Evolutionary conservation across 768 basidiomycete species (phyloP).

Genomic region (Scleroderma bovista): DNA sequence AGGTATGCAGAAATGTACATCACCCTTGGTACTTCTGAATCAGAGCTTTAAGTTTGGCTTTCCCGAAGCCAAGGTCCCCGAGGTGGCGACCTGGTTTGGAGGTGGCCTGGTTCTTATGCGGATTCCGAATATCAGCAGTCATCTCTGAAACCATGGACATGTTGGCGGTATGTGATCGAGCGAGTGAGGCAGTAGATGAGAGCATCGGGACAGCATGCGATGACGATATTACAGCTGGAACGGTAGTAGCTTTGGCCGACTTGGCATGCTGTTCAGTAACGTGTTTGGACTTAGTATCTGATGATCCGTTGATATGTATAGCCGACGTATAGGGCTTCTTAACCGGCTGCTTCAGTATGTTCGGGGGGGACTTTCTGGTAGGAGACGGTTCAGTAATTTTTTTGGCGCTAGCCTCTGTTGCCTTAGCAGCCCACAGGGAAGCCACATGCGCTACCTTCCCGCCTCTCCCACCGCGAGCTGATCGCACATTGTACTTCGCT

Average conservation of each 20-base stretch:
- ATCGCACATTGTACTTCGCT: constrained; percentile 66
- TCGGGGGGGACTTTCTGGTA: constrained; percentile 9
- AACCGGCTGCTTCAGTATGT: constrained; percentile 4
- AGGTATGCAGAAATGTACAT: neutral
- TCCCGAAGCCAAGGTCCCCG: constrained; percentile 65
- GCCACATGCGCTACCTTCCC: constrained; percentile 71
- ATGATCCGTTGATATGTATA: neutral
- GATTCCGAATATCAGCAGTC: constrained; percentile 13
- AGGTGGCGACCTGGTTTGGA: constrained; percentile 11
- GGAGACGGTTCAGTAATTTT: constrained; percentile 1
- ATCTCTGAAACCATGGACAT: constrained; percentile 33
- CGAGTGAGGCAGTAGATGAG: constrained; percentile 73
- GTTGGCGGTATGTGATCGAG: constrained; percentile 36
- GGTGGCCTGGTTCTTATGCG: constrained; percentile 6
- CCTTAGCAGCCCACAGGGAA: constrained; percentile 66
- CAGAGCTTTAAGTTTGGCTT: constrained; percentile 69
- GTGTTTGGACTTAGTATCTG: neutral
- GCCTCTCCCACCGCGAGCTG: constrained; percentile 72
- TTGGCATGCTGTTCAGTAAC: constrained; percentile 18
- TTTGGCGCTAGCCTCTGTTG: constrained; percentile 11
- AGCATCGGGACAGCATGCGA: constrained; percentile 69
- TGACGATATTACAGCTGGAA: constrained; percentile 63
- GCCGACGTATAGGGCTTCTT: constrained; percentile 5
- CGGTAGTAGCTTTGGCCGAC: constrained; percentile 57
- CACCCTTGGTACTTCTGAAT: constrained; percentile 75